Evolutionary conservation across 768 basidiomycete species (phyloP).

Genomic region (Mrakia hoshinonis): DNA sequence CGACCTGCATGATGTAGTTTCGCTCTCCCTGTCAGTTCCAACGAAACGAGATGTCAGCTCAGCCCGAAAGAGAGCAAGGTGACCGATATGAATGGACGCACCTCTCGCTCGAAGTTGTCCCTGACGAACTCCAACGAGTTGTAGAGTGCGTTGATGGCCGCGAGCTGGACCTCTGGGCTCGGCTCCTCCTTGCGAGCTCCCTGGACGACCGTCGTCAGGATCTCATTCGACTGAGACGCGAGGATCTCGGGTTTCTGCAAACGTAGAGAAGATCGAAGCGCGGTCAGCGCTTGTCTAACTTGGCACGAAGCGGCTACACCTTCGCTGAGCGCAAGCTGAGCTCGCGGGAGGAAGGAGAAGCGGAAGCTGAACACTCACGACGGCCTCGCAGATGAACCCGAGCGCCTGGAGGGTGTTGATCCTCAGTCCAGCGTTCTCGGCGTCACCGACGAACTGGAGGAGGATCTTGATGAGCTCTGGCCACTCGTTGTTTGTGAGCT

Average conservation of each 20-base stretch:
- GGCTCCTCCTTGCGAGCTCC: constrained; percentile 94
- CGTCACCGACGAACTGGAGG: constrained; percentile 74
- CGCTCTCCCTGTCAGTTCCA: constrained; percentile 67
- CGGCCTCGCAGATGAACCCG: constrained; percentile 92
- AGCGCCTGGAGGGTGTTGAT: constrained; percentile 88
- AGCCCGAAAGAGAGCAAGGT: constrained; percentile 16
- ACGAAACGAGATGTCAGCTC: neutral
- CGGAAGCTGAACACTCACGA: constrained; percentile 53
- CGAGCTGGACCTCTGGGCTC: constrained; percentile 78
- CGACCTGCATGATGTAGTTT: constrained; percentile 99
- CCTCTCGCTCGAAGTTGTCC: constrained; percentile 96
- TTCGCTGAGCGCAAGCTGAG: neutral
- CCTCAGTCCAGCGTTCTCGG: constrained; percentile 52
- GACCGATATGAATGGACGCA: constrained; percentile 42
- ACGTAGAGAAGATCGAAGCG: neutral
- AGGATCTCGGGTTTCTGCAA: constrained; percentile 84
- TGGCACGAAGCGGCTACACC: too few relatives aligned
- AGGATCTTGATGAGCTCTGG: constrained; percentile 78
- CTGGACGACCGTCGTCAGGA: constrained; percentile 94
- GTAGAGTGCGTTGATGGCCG: constrained; percentile 82
- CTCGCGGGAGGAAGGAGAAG: constrained; percentile 19
- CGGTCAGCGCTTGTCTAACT: neutral
- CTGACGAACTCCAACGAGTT: constrained; percentile 96
- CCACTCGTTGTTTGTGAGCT: constrained; percentile 83
- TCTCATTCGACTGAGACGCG: constrained; percentile 83